Conservation (phyloP, 345 rosid species). For the Turritis glabra region DNA sequence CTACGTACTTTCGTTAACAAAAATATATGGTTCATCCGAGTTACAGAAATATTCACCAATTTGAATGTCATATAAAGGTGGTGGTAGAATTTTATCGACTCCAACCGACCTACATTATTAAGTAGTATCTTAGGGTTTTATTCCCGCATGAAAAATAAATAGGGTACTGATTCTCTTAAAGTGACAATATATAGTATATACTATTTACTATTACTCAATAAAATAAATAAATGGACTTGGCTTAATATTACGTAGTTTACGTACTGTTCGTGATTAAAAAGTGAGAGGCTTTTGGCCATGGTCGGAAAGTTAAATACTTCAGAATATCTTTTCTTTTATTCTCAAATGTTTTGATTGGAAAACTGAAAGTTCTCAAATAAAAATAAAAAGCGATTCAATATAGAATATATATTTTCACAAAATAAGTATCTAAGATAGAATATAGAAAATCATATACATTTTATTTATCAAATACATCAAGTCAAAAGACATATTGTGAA, state of each 20-base stretch:
- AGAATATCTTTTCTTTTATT: conserved; percentile 27
- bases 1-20: too few relatives aligned
- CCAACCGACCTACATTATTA: conserved; percentile 19
- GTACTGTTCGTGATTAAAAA: conserved; percentile 13
- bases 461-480: background rate
- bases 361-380: background rate
- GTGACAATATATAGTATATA: background rate
- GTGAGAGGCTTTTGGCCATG: background rate
- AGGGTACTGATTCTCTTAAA: background rate
- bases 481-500: background rate
- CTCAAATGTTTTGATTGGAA: conserved; percentile 27
- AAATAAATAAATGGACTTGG: background rate
- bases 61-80: background rate
- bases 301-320: conserved; percentile 27
- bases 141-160: background rate
- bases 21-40: background rate
- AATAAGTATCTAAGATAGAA: background rate
- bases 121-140: conserved; percentile 20
- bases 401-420: background rate
- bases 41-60: background rate
- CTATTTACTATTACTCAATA: background rate
- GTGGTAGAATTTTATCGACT: conserved; percentile 12
- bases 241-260: background rate
- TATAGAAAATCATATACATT: background rate
- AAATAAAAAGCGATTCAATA: background rate